Conservation (phyloP, 2,329 filamentous ascomycete genomes). For the Trichoderma sp. region DNA sequence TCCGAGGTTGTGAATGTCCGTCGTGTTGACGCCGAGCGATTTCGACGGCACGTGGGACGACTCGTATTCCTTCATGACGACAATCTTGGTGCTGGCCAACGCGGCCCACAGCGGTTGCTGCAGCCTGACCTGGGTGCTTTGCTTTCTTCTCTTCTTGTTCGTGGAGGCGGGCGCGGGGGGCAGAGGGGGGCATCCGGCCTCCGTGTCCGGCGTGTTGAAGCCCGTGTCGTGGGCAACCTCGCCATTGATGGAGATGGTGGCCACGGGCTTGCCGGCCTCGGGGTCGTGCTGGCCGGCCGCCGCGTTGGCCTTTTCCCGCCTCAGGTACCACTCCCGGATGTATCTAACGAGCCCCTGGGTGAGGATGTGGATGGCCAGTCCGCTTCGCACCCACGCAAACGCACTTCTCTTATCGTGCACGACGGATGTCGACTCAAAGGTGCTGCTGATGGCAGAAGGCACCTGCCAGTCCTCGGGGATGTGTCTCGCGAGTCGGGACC, state of each 20-base stretch:
- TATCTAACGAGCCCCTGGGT: constrained; percentile 73
- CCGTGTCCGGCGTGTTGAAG: constrained; percentile 57
- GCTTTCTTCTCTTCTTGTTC: constrained; percentile 84
- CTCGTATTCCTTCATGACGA: constrained; percentile 88
- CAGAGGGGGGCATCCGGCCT: constrained; percentile 41
- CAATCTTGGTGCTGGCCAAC: constrained; percentile 93
- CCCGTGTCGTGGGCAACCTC: constrained; percentile 38
- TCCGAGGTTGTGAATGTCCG: constrained; percentile 75
- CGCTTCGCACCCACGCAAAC: constrained; percentile 67
- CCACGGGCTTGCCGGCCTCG: constrained; percentile 60
- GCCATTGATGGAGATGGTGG: constrained; percentile 39
- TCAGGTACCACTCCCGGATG: constrained; percentile 68
- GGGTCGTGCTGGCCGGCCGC: constrained; percentile 58
- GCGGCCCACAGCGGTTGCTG: constrained; percentile 94
- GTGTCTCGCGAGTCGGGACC: constrained; percentile 50
- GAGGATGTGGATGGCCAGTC: constrained; percentile 73
- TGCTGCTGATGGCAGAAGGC: constrained; percentile 49
- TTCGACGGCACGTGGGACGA: constrained; percentile 76
- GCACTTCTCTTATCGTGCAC: constrained; percentile 61
- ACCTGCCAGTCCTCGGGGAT: constrained; percentile 53
- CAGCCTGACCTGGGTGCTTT: constrained; percentile 86
- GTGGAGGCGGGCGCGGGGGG: constrained; percentile 51
- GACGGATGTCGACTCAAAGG: constrained; percentile 46
- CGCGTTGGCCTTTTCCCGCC: constrained; percentile 59
- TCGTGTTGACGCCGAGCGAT: constrained; percentile 72